phyloP scores from a whole-genome alignment of 768 basidiomycete species.

The Boletus vermiculosoides region DNA sequence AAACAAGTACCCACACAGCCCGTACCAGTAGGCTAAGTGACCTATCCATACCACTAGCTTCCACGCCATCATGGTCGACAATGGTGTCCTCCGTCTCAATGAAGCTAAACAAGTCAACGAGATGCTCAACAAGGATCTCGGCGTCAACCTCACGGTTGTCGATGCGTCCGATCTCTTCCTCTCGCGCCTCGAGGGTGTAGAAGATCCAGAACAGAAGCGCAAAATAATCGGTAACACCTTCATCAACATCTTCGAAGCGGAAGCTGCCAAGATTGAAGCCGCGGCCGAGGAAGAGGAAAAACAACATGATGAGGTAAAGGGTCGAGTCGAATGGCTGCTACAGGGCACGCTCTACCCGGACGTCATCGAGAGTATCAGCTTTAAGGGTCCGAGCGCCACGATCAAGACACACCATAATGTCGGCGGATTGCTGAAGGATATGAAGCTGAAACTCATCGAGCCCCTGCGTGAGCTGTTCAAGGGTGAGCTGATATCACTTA shows the following conservation, averaged over 20 bases:
- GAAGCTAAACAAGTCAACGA: conserved; percentile 89
- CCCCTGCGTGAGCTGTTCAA: conserved; percentile 97
- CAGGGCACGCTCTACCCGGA: conserved; percentile 99
- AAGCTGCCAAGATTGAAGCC: conserved; percentile 86
- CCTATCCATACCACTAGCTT: conserved; percentile 53
- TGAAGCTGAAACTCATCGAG: conserved; percentile 99
- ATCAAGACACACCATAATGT: conserved; percentile 99
- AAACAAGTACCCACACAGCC: conserved; percentile 9
- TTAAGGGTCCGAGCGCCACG: conserved; percentile 98
- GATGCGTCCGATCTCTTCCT: conserved; percentile 96
- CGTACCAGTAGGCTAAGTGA: background rate
- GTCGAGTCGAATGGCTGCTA: conserved; percentile 93
- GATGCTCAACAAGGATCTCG: conserved; percentile 91
- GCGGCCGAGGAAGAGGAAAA: conserved; percentile 74
- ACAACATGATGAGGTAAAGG: conserved; percentile 68
- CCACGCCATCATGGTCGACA: conserved; percentile 99
- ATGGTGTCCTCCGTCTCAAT: conserved; percentile 90
- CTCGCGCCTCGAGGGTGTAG: conserved; percentile 80
- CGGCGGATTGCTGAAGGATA: conserved; percentile 91
- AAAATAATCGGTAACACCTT: conserved; percentile 99
- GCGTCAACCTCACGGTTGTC: conserved; percentile 93
- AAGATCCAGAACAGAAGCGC: conserved; percentile 95
- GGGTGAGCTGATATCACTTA: conserved; percentile 48
- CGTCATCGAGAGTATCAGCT: conserved; percentile 98
- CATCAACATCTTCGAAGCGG: conserved; percentile 95